Base-by-base conservation (phyloP, 345 rosid genomes). In the Carallia brachiata region DNA sequence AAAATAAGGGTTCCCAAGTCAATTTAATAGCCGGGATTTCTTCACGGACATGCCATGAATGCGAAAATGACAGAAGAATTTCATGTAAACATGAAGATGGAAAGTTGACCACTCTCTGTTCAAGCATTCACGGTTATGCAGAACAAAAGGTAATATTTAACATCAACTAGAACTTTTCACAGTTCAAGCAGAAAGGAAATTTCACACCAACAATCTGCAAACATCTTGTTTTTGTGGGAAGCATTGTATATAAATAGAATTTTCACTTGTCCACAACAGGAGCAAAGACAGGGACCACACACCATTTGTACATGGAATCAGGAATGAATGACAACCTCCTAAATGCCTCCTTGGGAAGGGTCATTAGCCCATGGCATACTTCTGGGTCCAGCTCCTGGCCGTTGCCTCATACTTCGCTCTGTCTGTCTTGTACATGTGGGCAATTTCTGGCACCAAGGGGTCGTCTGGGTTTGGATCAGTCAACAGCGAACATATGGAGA, bases 341-440 rank as follows among this genome's bases (percentile, higher is more conserved):
- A 61, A 36, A 34, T 27, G 16, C 60, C 60, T 44, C 50, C 32
- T 9, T 32, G 13, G 31, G 60, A 1, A 56, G 34, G 16, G 31
- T 1, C 60, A 56, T 23, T 63, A 75, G 36, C 78, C 78, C 78
- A 75, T 75, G 36, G 78, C 78, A 56, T 75, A 75, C 78, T 75
- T 75, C 78, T 75, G 78, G 66, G 78, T 75, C 78, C 78, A 75
- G 78, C 78, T 75, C 73, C 78, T 64, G 0, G 78, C 78, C 9
- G 73, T 75, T 8, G 78, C 53, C 73, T 75, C 78, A 7, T 75
- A 75, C 78, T 75, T 75, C 63, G 73, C 63, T 53, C 69, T 37
- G 65, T 75, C 73, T 1, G 78, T 69, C 73, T 75, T 75, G 59
- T 75, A 75, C 73, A 75, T 75, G 44, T 75, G 78, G 37, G 78